Base-by-base conservation (phyloP, 2,329 filamentous ascomycete species). In the Colletotrichum acutatum region DNA sequence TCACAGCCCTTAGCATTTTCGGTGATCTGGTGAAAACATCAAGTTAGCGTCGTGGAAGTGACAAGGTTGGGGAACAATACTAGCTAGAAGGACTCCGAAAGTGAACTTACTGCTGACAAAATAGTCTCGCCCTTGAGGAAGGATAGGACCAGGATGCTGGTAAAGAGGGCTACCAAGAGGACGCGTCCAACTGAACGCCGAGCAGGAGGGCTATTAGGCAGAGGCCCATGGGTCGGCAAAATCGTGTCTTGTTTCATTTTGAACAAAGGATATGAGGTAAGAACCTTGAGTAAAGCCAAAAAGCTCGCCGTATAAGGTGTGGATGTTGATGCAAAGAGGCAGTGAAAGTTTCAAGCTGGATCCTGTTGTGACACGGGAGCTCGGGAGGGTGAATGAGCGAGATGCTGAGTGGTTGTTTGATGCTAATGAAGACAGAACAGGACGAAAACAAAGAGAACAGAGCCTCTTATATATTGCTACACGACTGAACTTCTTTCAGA, bases 161-260 rank as follows among this genome's bases (percentile, higher is more conserved):
- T 28, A 6, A 42, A 11, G 22, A 65, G 1, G 9, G 16, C 26
- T 8, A 65, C 24, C 24, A 65, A 9, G 19, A 65, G 5, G 5
- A 22, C n/a, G 9, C 62, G 62, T 9, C 24, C 7, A 4, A 11
- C 24, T 1, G 62, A 26, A 7, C 24, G 24, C n/a, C 62, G 32
- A 9, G 32, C 24, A 4, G n/a, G 9, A 60, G 30, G 5, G 3
- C 4, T 24, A 24, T 2, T 60, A 4, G 42, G 19, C 3, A 11
- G 42, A 6, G 42, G 14, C 42, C 12, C 56, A 37, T 67, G n/a
- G n/a, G 16, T 53, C 2, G 65, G 65, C 16, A 67, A 22, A 9
- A 61, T 34, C 28, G 42, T 11, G 2, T 52, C 65, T 61, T 67
- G 59, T 22, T 28, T 26, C 67, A 70, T 71, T 8, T 22, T 11